These are phyloP conservation scores for Colletotrichum sublineola DNA, from an alignment of 2,329 filamentous ascomycete genomes.

Conservation along the genomic window DNA sequence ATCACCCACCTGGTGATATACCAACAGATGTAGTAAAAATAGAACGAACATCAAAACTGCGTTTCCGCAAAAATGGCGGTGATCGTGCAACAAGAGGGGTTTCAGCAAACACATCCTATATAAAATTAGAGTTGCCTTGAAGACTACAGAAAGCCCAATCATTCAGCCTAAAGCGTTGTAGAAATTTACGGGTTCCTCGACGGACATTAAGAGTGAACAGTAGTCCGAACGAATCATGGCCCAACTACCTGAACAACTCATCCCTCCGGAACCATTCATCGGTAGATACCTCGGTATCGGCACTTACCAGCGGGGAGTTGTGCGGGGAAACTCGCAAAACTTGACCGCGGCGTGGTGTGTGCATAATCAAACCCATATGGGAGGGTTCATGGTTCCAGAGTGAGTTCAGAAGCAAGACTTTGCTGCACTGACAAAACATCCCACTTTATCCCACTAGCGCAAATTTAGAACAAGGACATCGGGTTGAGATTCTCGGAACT, in stretches of 20 bases:
- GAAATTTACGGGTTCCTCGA: background rate
- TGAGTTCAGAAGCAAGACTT: background rate
- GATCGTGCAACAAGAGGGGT: background rate
- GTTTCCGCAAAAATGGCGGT: background rate
- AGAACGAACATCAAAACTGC: background rate
- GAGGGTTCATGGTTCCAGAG: background rate
- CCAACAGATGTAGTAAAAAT: no score
- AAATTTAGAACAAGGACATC: background rate
- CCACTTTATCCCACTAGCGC: background rate
- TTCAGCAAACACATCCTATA: background rate
- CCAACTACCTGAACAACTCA: background rate
- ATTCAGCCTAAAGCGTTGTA: background rate
- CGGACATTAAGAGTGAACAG: background rate
- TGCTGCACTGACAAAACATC: no score
- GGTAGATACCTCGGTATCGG: conserved; percentile 15
- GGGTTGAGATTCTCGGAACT: background rate
- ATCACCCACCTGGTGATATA: no score
- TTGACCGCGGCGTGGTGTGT: conserved; percentile 5
- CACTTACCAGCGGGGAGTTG: background rate
- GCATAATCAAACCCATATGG: no score
- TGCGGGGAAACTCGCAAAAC: conserved; percentile 21
- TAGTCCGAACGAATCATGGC: background rate
- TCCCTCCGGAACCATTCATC: background rate
- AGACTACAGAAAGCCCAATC: background rate
- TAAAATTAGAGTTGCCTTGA: background rate